Evolutionary conservation across 371 early-diverging fungal species (phyloP).

Genomic region (Mucor lusitanicus): DNA sequence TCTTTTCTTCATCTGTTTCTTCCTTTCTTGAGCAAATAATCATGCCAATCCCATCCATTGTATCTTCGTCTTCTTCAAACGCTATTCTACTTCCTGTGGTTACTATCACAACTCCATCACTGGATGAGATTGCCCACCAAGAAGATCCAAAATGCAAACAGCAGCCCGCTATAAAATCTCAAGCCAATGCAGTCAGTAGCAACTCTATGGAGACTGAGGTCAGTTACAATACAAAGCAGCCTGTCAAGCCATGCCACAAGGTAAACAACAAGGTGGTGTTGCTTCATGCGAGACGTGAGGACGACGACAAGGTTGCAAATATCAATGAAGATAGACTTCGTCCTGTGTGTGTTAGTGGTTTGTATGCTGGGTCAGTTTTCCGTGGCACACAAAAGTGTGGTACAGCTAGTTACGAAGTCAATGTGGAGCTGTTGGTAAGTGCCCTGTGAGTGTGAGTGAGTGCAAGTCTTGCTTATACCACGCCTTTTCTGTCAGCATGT

Average conservation of each 20-base stretch:
- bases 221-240: neutral
- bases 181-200: neutral
- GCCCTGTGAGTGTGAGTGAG: neutral
- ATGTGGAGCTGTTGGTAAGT: slow-evolving; percentile 69
- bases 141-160: neutral
- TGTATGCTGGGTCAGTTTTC: slow-evolving; percentile 65
- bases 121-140: neutral
- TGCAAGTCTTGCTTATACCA: neutral
- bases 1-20: neutral
- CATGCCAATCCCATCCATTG: slow-evolving; percentile 17
- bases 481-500: slow-evolving; percentile 59
- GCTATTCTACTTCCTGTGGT: neutral
- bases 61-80: neutral
- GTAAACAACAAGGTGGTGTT: slow-evolving; percentile 6
- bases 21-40: neutral
- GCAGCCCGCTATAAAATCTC: neutral
- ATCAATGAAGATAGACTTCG: slow-evolving; percentile 19
- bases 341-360: slow-evolving; percentile 9
- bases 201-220: slow-evolving; percentile 11
- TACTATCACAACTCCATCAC: neutral
- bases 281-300: slow-evolving; percentile 17
- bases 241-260: neutral
- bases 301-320: slow-evolving; percentile 15
- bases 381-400: slow-evolving; percentile 70
- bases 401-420: slow-evolving; percentile 63